Evolutionary conservation across 805 yeast genomes (phyloP).

Genomic region (Myxozyma neglecta): DNA sequence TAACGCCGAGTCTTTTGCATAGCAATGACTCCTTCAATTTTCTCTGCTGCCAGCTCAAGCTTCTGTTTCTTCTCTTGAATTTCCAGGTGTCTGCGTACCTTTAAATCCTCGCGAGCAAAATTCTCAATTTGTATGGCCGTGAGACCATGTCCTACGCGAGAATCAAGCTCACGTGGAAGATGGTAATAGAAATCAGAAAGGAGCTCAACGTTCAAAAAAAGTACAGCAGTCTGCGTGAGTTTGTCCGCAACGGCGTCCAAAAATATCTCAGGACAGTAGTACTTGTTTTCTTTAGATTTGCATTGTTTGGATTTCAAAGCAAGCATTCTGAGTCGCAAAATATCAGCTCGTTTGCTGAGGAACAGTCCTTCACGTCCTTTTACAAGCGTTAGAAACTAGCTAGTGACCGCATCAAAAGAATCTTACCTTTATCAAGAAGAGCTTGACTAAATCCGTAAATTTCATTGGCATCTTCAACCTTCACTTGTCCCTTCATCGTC

Average conservation of each 20-base stretch:
- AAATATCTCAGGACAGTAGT: constrained; percentile 91
- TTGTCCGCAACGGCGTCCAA: constrained; percentile 90
- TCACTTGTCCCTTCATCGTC: constrained; percentile 21
- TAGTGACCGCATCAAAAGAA: neutral
- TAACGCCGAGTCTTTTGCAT: constrained; percentile 46
- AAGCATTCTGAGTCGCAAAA: constrained; percentile 72
- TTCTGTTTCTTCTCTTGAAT: constrained; percentile 90
- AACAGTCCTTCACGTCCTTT: constrained; percentile 74
- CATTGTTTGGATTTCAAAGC: constrained; percentile 76
- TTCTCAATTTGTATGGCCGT: constrained; percentile 75
- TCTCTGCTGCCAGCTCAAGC: constrained; percentile 76
- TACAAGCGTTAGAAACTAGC: neutral
- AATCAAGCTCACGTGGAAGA: constrained; percentile 91
- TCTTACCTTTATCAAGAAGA: constrained; percentile 59
- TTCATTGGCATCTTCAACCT: constrained; percentile 53
- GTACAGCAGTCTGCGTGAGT: constrained; percentile 86
- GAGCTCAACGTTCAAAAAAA: constrained; percentile 89
- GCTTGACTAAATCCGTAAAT: constrained; percentile 82
- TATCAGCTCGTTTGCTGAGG: constrained; percentile 66
- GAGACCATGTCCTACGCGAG: constrained; percentile 61
- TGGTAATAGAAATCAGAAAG: constrained; percentile 93
- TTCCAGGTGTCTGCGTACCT: constrained; percentile 84
- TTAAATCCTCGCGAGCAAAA: constrained; percentile 94
- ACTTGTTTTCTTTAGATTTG: constrained; percentile 73
- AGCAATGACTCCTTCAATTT: constrained; percentile 81